These are phyloP conservation scores for Microsporum audouinii DNA, from an alignment of 2,329 filamentous ascomycete genomes.

Conservation along the genomic window DNA sequence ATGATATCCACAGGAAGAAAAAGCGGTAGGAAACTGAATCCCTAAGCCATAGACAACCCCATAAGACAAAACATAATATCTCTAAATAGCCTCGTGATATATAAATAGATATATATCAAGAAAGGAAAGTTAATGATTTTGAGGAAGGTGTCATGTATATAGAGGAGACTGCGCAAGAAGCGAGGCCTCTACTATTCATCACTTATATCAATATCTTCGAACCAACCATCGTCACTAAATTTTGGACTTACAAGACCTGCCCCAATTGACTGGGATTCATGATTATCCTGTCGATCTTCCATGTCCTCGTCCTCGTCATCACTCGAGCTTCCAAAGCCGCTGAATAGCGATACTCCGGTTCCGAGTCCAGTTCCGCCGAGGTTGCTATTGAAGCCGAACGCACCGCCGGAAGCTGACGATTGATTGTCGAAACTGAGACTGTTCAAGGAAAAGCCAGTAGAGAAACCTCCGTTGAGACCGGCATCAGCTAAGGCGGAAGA, in stretches of 20 bases:
- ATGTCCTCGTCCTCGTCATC: slow-evolving; percentile 95
- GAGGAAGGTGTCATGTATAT: not conserved
- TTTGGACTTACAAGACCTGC: slow-evolving; percentile 43
- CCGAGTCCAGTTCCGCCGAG: slow-evolving; percentile 25
- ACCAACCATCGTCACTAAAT: slow-evolving; percentile 55
- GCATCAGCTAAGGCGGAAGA: slow-evolving; percentile 68
- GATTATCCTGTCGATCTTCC: slow-evolving; percentile 55
- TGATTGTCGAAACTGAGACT: slow-evolving; percentile 57
- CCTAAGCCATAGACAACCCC: not conserved
- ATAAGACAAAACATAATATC: not conserved
- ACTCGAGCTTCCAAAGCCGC: slow-evolving; percentile 87
- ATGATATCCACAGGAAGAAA: not conserved
- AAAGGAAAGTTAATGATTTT: not conserved
- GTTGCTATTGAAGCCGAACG: slow-evolving; percentile 49
- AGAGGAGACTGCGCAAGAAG: not conserved
- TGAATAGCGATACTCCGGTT: slow-evolving; percentile 59
- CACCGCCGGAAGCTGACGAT: slow-evolving; percentile 55
- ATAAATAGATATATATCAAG: slow-evolving; percentile 13
- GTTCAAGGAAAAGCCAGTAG: slow-evolving; percentile 30
- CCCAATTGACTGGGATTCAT: slow-evolving; percentile 35
- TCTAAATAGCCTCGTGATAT: not conserved
- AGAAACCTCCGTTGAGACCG: slow-evolving; percentile 58
- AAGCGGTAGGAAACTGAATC: not conserved
- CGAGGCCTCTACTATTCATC: slow-evolving; percentile 37
- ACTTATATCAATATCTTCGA: slow-evolving; percentile 51